Percentiles rank a stretch among this genome's conserved stretches.
Evolutionary conservation across 805 yeast genomes (phyloP).

Genomic region (Vanderwaltozyma yarrowii): DNA sequence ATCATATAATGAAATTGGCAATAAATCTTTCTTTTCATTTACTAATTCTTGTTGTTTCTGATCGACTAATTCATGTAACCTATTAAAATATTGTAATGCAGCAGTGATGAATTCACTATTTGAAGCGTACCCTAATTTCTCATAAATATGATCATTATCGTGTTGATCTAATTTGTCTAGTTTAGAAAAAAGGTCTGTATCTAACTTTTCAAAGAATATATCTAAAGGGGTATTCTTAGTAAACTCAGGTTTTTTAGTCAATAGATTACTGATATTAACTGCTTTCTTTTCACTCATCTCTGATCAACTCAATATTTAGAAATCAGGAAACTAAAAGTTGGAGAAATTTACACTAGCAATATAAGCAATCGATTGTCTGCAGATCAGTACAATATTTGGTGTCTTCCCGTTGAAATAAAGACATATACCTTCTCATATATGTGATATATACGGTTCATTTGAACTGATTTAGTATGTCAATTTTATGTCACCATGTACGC

Average conservation of each 20-base stretch:
- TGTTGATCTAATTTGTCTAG: background rate
- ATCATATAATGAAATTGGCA: constrained; percentile 75
- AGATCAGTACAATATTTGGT: too few relatives aligned
- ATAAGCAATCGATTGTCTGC: too few relatives aligned
- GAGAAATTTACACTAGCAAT: too few relatives aligned
- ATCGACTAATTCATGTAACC: constrained; percentile 8
- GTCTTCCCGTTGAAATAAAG: too few relatives aligned
- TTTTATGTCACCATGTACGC: too few relatives aligned
- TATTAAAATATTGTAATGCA: constrained; percentile 9
- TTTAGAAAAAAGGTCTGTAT: constrained; percentile 10
- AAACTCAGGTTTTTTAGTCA: constrained; percentile 25
- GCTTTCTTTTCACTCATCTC: background rate
- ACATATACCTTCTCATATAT: too few relatives aligned
- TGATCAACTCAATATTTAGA: too few relatives aligned
- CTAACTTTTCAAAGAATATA: constrained; percentile 17
- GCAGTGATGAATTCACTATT: constrained; percentile 14
- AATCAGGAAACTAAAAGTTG: too few relatives aligned
- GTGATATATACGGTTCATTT: too few relatives aligned
- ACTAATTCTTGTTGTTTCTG: constrained; percentile 5
- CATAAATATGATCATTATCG: constrained; percentile 6
- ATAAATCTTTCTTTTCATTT: constrained; percentile 15
- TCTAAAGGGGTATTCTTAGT: constrained; percentile 28
- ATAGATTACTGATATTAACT: constrained; percentile 5
- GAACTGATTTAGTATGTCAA: too few relatives aligned
- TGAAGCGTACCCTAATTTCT: constrained; percentile 5